phyloP scores from a whole-genome alignment of 2,329 filamentous ascomycete genomes.

The Penicillium sumatraense region DNA sequence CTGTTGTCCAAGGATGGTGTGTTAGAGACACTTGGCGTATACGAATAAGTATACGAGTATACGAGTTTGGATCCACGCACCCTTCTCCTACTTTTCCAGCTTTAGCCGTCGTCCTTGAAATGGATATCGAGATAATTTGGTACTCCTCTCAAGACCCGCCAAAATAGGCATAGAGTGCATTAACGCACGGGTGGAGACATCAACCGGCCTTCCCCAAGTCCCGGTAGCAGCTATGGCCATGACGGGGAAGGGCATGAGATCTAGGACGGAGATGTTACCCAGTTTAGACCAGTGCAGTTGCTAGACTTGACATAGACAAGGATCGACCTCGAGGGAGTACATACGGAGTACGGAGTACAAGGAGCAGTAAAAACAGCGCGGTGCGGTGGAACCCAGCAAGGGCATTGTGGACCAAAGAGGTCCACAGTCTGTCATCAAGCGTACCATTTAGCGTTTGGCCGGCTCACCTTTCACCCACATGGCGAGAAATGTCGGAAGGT shows the following conservation, averaged over 20 bases:
- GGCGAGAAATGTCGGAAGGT: conserved; percentile 19
- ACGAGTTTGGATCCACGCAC: conserved; percentile 9
- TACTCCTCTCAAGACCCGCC: conserved; percentile 9
- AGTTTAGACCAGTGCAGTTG: conserved; percentile 10
- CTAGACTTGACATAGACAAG: conserved; percentile 3
- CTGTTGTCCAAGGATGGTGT: too few relatives aligned
- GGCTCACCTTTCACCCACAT: conserved; percentile 24
- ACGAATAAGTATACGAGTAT: not conserved
- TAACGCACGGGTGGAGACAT: conserved; percentile 14
- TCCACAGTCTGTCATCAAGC: conserved; percentile 18
- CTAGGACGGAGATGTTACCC: conserved; percentile 21
- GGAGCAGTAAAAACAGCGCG: conserved; percentile 1
- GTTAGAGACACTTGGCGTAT: not conserved
- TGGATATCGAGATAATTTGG: not conserved
- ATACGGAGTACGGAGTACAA: too few relatives aligned
- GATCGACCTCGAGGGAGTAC: conserved; percentile 7
- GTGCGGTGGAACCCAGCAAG: conserved; percentile 11
- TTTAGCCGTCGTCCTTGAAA: not conserved
- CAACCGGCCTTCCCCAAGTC: conserved; percentile 17
- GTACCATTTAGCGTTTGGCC: conserved; percentile 14
- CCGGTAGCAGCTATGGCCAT: conserved; percentile 11
- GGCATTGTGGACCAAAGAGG: not conserved
- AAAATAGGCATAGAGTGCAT: conserved; percentile 11
- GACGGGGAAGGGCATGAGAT: conserved; percentile 19
- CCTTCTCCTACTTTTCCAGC: not conserved